phyloP scores from a whole-genome alignment of 2,329 filamentous ascomycete genomes.

The Myrmaecium sp. region DNA sequence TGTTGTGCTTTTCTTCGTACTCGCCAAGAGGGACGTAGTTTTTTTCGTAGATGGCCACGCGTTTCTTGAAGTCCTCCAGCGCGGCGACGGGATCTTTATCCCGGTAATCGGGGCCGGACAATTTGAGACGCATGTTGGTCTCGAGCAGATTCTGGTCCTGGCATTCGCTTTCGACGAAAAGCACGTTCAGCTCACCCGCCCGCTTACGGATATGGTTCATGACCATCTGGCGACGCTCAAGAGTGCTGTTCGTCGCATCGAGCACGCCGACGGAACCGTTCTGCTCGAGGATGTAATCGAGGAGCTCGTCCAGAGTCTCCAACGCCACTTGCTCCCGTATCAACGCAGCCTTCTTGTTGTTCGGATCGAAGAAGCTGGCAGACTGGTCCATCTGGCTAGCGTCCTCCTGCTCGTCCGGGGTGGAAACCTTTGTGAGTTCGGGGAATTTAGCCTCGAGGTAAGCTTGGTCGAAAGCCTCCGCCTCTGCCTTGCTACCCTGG shows the following conservation, averaged over 20 bases:
- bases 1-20: constrained; percentile 75
- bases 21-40: constrained; percentile 82
- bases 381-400: constrained; percentile 62
- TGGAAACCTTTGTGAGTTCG: constrained; percentile 9
- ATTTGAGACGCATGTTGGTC: constrained; percentile 92
- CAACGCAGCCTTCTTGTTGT: constrained; percentile 64
- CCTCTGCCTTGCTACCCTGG: neutral
- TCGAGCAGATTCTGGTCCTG: constrained; percentile 70
- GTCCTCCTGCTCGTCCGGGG: constrained; percentile 12
- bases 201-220: constrained; percentile 68
- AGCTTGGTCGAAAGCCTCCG: constrained; percentile 5
- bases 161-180: constrained; percentile 93
- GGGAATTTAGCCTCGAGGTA: constrained; percentile 19
- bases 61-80: constrained; percentile 78
- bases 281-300: constrained; percentile 70
- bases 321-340: constrained; percentile 84
- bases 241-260: constrained; percentile 92
- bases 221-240: constrained; percentile 66
- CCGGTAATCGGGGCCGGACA: constrained; percentile 89
- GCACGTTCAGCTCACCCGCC: constrained; percentile 71
- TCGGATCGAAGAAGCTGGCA: constrained; percentile 83
- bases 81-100: constrained; percentile 80
- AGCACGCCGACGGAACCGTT: constrained; percentile 87
- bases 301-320: constrained; percentile 77
- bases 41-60: constrained; percentile 84